Percentiles rank a stretch among this genome's conserved stretches.
These are phyloP conservation scores for Clonostachys sp. DNA, from an alignment of 2,329 filamentous ascomycete genomes.

Conservation along the genomic window DNA sequence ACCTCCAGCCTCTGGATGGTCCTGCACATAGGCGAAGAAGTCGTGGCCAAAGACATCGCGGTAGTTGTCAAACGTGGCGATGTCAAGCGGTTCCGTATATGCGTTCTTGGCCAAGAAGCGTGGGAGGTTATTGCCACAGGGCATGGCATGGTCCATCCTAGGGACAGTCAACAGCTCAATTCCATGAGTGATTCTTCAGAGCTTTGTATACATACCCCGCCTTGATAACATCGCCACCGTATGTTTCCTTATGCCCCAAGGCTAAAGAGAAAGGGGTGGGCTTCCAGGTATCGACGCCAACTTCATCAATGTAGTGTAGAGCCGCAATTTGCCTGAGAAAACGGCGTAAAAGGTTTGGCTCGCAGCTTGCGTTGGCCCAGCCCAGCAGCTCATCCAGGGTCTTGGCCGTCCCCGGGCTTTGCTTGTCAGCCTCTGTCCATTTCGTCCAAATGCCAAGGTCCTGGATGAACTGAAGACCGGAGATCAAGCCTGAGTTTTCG, in stretches of 20 bases:
- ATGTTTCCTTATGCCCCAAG: slow-evolving; percentile 20
- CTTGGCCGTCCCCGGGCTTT: slow-evolving; percentile 13
- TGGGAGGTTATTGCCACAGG: slow-evolving; percentile 19
- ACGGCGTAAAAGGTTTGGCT: slow-evolving; percentile 21
- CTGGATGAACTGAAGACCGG: slow-evolving; percentile 19
- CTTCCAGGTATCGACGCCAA: slow-evolving; percentile 16
- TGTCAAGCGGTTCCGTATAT: slow-evolving; percentile 21
- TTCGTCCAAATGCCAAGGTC: slow-evolving; percentile 21
- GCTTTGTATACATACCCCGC: slow-evolving; percentile 12
- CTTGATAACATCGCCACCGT: slow-evolving; percentile 19
- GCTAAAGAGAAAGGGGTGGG: slow-evolving; percentile 21
- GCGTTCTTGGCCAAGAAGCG: slow-evolving; percentile 18
- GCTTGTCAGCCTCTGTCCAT: slow-evolving; percentile 15
- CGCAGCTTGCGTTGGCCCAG: slow-evolving; percentile 12
- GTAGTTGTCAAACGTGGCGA: slow-evolving; percentile 5
- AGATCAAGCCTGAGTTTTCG: slow-evolving; percentile 19
- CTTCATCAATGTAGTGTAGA: slow-evolving; percentile 22
- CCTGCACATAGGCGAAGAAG: slow-evolving; percentile 22
- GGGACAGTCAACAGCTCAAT: background rate
- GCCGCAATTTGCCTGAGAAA: slow-evolving; percentile 20
- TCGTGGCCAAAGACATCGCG: slow-evolving; percentile 12
- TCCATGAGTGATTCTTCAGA: background rate
- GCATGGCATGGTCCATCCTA: slow-evolving; percentile 19
- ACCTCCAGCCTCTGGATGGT: slow-evolving; percentile 14
- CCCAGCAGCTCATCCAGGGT: slow-evolving; percentile 17